These are phyloP conservation scores for Hypoxylon subgilvum DNA, from an alignment of 495 filamentous ascomycete genomes.

Conservation along the genomic window DNA sequence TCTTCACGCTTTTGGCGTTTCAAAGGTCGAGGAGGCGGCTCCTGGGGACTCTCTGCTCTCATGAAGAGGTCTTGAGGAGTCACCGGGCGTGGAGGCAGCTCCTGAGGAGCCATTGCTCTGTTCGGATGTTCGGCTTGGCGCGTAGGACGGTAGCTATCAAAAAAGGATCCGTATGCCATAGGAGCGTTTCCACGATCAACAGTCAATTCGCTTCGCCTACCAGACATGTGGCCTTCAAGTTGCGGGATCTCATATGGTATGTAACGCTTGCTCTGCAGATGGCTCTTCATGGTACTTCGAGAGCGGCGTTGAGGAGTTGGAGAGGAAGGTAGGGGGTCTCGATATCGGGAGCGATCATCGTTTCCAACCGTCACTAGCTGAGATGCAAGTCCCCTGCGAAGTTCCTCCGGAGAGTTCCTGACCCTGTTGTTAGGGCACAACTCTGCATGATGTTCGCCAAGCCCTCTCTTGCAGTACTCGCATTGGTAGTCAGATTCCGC, in stretches of 20 bases:
- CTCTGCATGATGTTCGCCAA: conserved; percentile 42
- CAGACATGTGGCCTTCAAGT: neutral
- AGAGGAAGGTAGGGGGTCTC: neutral
- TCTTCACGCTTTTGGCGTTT: no score
- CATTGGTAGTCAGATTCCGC: conserved; percentile 42
- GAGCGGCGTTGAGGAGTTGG: conserved; percentile 9
- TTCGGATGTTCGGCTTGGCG: no score
- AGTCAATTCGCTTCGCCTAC: neutral
- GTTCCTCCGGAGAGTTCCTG: conserved; percentile 37
- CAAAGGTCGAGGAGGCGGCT: no score
- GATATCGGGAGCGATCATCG: neutral
- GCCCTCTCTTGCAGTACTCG: conserved; percentile 37
- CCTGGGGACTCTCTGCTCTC: no score
- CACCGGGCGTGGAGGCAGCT: no score
- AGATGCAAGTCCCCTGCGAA: conserved; percentile 19
- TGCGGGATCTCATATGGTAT: conserved; percentile 5
- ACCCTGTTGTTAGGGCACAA: conserved; percentile 45
- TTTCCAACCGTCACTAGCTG: neutral
- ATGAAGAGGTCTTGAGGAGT: no score
- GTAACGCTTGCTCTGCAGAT: neutral
- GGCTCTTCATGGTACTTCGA: neutral
- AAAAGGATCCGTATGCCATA: no score
- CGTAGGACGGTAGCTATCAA: no score
- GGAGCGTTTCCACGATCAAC: conserved; percentile 1
- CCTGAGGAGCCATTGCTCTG: no score